phyloP scores from a whole-genome alignment of 225 moss, liverwort and hornwort genomes.

The Straminergon stramineum region DNA sequence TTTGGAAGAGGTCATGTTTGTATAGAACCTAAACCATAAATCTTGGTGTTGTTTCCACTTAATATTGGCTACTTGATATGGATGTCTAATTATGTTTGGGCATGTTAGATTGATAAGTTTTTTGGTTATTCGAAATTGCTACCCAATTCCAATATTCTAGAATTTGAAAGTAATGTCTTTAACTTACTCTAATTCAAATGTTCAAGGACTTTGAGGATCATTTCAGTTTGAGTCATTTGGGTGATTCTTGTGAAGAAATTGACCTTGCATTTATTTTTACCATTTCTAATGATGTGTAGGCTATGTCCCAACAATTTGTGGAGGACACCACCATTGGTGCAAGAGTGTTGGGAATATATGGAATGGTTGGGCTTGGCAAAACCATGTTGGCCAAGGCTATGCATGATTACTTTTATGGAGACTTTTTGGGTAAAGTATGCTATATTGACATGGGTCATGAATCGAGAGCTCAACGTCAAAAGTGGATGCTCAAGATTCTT shows the following conservation, averaged over 20 bases:
- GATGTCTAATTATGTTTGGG: not conserved
- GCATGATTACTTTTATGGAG: not conserved
- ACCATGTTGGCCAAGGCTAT: not conserved
- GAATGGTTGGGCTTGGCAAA: not conserved
- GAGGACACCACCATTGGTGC: not conserved
- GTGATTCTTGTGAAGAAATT: no score
- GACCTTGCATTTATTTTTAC: no score
- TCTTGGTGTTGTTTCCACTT: accelerated
- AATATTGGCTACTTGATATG: no score
- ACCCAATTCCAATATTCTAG: accelerated
- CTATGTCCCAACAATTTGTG: not conserved
- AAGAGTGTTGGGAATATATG: not conserved
- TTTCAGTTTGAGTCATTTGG: not conserved
- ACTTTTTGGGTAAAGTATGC: not conserved
- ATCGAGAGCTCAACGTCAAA: not conserved
- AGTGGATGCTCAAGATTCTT: not conserved
- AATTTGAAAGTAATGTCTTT: not conserved
- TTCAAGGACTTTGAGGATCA: not conserved
- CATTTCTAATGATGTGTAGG: not conserved
- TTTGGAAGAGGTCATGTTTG: not conserved
- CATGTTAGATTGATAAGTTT: no score
- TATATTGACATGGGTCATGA: not conserved
- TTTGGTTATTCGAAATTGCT: accelerated
- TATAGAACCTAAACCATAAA: not conserved
- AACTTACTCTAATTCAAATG: no score